phyloP scores from a whole-genome alignment of 768 basidiomycete genomes.

The Rickenella mellea region DNA sequence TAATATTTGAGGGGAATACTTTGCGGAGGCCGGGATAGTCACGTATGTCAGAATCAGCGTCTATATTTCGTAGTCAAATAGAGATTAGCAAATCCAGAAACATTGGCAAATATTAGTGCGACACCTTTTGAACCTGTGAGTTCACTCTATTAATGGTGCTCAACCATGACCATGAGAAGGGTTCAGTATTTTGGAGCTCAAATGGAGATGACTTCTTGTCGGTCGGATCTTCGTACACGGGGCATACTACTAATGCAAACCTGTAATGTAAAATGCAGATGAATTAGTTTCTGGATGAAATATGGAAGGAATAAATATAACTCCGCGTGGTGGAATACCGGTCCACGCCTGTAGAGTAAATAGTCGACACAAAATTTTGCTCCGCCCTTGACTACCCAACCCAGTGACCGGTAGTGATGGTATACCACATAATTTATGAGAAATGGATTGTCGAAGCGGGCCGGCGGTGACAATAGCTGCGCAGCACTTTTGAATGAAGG shows the following conservation, averaged over 20 bases:
- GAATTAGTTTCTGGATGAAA: neutral
- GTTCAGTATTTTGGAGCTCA: constrained; percentile 52
- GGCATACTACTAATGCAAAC: constrained; percentile 85
- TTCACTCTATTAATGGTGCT: constrained; percentile 96
- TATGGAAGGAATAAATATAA: constrained; percentile 20
- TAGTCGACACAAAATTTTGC: constrained; percentile 98
- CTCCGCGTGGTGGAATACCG: constrained; percentile 95
- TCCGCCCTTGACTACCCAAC: constrained; percentile 94
- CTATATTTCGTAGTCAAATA: constrained; percentile 28
- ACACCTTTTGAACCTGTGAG: constrained; percentile 91
- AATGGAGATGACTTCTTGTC: constrained; percentile 63
- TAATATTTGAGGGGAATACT: constrained; percentile 40
- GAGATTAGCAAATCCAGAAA: constrained; percentile 1
- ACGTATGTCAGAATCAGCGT: constrained; percentile 87
- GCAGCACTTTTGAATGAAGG: constrained; percentile 20
- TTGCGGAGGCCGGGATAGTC: constrained; percentile 74
- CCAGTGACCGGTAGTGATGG: constrained; percentile 91
- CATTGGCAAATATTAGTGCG: neutral
- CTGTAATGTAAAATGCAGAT: constrained; percentile 28
- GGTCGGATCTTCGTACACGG: constrained; percentile 76
- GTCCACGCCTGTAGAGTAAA: constrained; percentile 88
- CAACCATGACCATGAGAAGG: constrained; percentile 91
- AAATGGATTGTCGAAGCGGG: constrained; percentile 84
- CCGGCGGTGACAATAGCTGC: constrained; percentile 11
- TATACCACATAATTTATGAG: constrained; percentile 83